These are phyloP conservation scores for Didymella pomorum DNA, from an alignment of 2,329 filamentous ascomycete genomes.

Conservation along the genomic window DNA sequence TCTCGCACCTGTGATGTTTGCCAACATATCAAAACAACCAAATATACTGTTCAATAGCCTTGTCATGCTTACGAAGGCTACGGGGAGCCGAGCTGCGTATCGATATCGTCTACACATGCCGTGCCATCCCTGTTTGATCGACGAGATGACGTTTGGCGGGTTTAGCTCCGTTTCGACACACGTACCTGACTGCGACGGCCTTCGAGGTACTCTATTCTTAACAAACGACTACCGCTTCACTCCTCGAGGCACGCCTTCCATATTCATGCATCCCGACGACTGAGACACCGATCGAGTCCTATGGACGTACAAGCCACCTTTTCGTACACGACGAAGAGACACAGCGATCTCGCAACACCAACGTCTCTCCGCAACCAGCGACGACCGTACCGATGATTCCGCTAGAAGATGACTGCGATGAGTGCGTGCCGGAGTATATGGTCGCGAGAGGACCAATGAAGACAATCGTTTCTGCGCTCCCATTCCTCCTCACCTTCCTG, in stretches of 20 bases:
- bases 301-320: constrained; percentile 37
- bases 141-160: constrained; percentile 32
- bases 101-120: constrained; percentile 20
- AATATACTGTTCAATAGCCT: background rate
- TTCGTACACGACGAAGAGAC: constrained; percentile 14
- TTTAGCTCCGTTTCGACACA: constrained; percentile 28
- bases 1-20: background rate
- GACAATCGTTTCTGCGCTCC: constrained; percentile 68
- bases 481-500: constrained; percentile 75
- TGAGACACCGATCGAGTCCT: constrained; percentile 26
- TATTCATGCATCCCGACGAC: constrained; percentile 21
- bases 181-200: constrained; percentile 26
- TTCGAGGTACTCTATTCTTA: constrained; percentile 15
- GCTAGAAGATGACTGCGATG: constrained; percentile 61
- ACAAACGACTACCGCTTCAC: constrained; percentile 9
- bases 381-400: constrained; percentile 41
- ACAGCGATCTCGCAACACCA: constrained; percentile 9
- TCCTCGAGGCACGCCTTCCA: constrained; percentile 11
- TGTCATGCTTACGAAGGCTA: background rate
- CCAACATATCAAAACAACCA: background rate
- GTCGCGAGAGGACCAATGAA: constrained; percentile 56
- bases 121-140: constrained; percentile 26
- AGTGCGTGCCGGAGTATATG: constrained; percentile 63
- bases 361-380: constrained; percentile 1
- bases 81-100: constrained; percentile 11